Percentiles rank a stretch among this genome's conserved stretches.
phyloP scores from a whole-genome alignment of 1,284 basidiomycete genomes.

The Ganoderma lucidum region DNA sequence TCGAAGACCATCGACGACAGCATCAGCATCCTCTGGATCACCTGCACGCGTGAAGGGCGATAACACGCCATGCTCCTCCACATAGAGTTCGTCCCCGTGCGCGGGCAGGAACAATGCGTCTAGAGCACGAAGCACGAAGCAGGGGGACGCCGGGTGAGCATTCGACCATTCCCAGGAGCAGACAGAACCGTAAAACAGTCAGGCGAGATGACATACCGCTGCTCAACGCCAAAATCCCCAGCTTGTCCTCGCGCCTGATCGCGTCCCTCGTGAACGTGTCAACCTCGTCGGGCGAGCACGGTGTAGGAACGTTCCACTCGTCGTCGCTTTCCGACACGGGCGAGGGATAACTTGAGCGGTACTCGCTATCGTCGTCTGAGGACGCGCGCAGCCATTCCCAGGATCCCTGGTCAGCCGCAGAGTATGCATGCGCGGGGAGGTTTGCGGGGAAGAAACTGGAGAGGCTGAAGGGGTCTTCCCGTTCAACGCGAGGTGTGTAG shows the following conservation, averaged over 20 bases:
- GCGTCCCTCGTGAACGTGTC: conserved; percentile 41
- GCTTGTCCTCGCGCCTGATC: conserved; percentile 56
- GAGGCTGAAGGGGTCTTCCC: conserved; percentile 58
- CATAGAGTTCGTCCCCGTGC: conserved; percentile 32
- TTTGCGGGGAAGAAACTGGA: conserved; percentile 57
- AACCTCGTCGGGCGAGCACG: conserved; percentile 34
- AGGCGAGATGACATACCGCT: conserved; percentile 40
- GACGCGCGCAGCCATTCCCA: conserved; percentile 52
- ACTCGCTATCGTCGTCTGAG: conserved; percentile 35
- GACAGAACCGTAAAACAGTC: conserved; percentile 3
- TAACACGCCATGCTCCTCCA: conserved; percentile 44
- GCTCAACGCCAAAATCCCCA: conserved; percentile 52
- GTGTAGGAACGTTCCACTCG: conserved; percentile 34
- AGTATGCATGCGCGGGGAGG: conserved; percentile 34
- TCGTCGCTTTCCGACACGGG: conserved; percentile 38
- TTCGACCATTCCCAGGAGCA: not conserved
- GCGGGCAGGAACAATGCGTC: conserved; percentile 35
- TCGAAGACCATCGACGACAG: conserved; percentile 47
- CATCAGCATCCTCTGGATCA: conserved; percentile 53
- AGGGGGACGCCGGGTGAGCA: not conserved
- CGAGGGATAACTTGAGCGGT: conserved; percentile 34
- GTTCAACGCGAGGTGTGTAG: conserved; percentile 32
- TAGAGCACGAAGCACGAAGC: conserved; percentile 16
- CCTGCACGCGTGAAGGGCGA: conserved; percentile 49
- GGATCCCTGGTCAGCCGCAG: conserved; percentile 38